Conservation (phyloP, 768 basidiomycete species). For the Coprinopsis strossmayeri region DNA sequence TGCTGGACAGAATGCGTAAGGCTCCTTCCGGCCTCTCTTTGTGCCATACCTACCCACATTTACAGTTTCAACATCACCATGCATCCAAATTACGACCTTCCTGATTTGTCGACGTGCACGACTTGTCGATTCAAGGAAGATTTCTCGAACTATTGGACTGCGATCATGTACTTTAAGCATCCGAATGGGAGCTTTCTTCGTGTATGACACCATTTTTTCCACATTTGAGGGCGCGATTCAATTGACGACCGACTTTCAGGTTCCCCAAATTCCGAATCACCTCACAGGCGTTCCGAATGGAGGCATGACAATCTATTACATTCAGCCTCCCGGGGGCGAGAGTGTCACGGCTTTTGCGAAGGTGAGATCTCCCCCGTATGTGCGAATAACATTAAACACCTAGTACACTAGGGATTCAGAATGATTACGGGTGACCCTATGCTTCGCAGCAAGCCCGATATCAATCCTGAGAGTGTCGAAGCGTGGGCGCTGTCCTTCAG, state of each 20-base stretch:
- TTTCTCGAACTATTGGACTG: conserved; percentile 2
- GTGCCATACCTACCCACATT: neutral
- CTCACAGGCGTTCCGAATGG: neutral
- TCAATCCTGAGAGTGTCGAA: neutral
- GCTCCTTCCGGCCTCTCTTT: neutral
- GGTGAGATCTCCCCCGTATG: neutral
- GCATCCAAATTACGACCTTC: neutral
- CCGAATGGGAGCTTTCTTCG: conserved; percentile 2
- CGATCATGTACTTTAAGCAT: conserved; percentile 4
- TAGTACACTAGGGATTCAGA: neutral
- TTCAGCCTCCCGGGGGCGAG: neutral
- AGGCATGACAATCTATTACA: conserved; percentile 3
- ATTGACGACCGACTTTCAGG: neutral
- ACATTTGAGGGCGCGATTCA: neutral
- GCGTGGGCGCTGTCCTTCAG: neutral
- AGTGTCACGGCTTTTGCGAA: conserved; percentile 1
- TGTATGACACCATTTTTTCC: neutral
- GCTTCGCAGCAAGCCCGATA: neutral
- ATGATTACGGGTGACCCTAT: conserved; percentile 1
- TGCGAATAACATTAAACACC: neutral
- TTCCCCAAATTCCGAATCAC: conserved; percentile 1
- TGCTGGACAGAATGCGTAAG: conserved; percentile 1
- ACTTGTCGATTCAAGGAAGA: conserved; percentile 2
- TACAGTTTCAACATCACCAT: neutral
- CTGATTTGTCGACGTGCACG: neutral